Base-by-base conservation (phyloP, 768 basidiomycete genomes). In the Amyloporia xantha region DNA sequence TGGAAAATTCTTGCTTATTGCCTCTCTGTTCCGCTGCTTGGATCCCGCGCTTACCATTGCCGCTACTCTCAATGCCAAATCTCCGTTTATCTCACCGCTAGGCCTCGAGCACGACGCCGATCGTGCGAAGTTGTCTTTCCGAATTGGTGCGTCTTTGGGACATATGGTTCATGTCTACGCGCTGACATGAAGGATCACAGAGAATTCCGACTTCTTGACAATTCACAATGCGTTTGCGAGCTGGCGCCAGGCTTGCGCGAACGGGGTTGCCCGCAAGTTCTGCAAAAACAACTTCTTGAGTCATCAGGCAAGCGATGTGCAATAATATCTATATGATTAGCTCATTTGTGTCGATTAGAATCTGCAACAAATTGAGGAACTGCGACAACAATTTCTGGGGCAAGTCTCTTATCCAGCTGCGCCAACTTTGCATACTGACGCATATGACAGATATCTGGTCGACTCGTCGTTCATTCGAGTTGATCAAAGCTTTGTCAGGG, bases 41-140 rank as follows among this genome's bases (percentile, higher is more conserved):
- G 95, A 98, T 66, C 91, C 94, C 1, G 95, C 92, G n/a, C 73
- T 99, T 42, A 96, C 95, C 4, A 93, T 99, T 51, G 92, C 91
- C 13, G 95, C 95, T 5, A 81, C 89, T 1, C 70, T 98, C 36
- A 94, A 89, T 61, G 85, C 90, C 1, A 98, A 97, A 64, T 91
- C 89, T 1, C 95, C 94, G 0, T 99, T 97, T 63, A 65, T 97
- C 19, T 78, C 86, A 2, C 94, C 95, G 0, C 79, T 95, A 50
- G 94, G 95, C 2, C 71, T 83, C 39, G 93, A 96, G 65, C 72
- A 80, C 50, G 87, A 92, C 58, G 94, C 94, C 0, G 85, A 92
- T 61, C 75, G 78, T 11, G 88, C 92, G 30, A 96, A 92, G 66
- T 69, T 70, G 33, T 74, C 77, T 4, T 98, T 98, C 72, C 78